Conservation (phyloP, 1,284 basidiomycete genomes). For the Xerocomus amazonicus region DNA sequence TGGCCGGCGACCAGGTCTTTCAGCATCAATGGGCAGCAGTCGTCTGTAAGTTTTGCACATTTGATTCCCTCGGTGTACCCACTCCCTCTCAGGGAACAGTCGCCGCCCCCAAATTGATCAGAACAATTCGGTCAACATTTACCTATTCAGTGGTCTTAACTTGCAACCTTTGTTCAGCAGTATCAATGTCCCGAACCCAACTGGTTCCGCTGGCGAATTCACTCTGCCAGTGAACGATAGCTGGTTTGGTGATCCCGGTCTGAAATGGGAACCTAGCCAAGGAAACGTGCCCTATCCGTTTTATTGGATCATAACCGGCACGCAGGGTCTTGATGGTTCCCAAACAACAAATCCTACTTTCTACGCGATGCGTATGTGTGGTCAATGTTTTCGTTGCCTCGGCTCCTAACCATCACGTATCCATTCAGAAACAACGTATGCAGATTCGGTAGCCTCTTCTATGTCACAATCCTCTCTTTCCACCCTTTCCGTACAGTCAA, state of each 20-base stretch:
- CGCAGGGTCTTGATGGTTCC: conserved; percentile 49
- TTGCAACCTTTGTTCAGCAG: conserved; percentile 44
- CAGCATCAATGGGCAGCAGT: conserved; percentile 72
- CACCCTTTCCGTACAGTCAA: conserved; percentile 28
- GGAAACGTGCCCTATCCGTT: conserved; percentile 58
- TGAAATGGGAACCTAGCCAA: conserved; percentile 44
- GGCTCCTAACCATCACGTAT: conserved; percentile 11
- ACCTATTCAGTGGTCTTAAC: conserved; percentile 66
- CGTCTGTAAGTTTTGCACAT: conserved; percentile 55
- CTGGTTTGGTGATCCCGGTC: conserved; percentile 64
- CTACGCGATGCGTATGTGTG: conserved; percentile 67
- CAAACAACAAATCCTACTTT: conserved; percentile 66
- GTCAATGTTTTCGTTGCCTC: conserved; percentile 4
- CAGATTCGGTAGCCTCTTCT: conserved; percentile 56
- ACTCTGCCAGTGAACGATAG: conserved; percentile 62
- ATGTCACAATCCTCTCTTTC: conserved; percentile 46
- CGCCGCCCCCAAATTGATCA: conserved; percentile 43
- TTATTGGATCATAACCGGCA: conserved; percentile 67
- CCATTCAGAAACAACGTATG: conserved; percentile 63
- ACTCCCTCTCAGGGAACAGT: conserved; percentile 47
- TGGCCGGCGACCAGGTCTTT: conserved; percentile 44
- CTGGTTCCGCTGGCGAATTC: conserved; percentile 50
- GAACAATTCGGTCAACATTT: conserved; percentile 57
- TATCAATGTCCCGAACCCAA: conserved; percentile 44
- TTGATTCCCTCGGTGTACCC: conserved; percentile 15